Conservation (phyloP, 2,329 filamentous ascomycete species). For the Alternaria brassicae region DNA sequence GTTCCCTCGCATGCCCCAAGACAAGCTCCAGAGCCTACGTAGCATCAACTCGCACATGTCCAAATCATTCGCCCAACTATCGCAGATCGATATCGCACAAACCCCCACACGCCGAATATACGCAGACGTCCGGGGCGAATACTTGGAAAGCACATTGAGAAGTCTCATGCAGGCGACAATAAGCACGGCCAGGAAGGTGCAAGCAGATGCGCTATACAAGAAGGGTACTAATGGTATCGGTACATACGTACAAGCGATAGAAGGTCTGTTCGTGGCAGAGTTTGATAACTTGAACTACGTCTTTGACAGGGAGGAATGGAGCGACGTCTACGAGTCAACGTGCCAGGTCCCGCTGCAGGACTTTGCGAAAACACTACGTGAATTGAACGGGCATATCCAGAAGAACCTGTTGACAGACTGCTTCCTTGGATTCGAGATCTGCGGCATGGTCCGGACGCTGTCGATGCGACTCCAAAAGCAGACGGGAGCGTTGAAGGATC, state of each 20-base stretch:
- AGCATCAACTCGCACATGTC: constrained; percentile 81
- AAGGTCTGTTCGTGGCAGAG: constrained; percentile 85
- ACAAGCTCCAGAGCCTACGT: constrained; percentile 76
- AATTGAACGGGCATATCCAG: constrained; percentile 90
- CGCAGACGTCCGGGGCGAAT: constrained; percentile 83
- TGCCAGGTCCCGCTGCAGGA: constrained; percentile 80
- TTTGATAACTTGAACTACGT: constrained; percentile 89
- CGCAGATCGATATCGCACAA: constrained; percentile 60
- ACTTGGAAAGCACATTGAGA: constrained; percentile 80
- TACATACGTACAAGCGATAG: constrained; percentile 85
- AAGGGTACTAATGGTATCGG: constrained; percentile 90
- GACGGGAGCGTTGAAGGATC: constrained; percentile 83
- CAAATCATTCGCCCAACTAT: constrained; percentile 60
- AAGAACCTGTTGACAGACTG: constrained; percentile 87
- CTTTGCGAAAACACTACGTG: constrained; percentile 82
- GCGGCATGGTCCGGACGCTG: constrained; percentile 83
- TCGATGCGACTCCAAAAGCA: constrained; percentile 80
- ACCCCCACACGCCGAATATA: constrained; percentile 82
- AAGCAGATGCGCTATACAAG: constrained; percentile 81
- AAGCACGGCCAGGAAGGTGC: constrained; percentile 77
- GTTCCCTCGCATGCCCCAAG: constrained; percentile 81
- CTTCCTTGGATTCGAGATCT: constrained; percentile 92
- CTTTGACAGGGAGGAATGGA: constrained; percentile 86
- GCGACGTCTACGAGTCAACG: constrained; percentile 76
- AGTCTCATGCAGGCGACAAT: constrained; percentile 85